Evolutionary conservation across 495 filamentous ascomycete species (phyloP), one percentile per base, ranked within the genome.

Genomic region (Lepraria neglecta): DNA sequence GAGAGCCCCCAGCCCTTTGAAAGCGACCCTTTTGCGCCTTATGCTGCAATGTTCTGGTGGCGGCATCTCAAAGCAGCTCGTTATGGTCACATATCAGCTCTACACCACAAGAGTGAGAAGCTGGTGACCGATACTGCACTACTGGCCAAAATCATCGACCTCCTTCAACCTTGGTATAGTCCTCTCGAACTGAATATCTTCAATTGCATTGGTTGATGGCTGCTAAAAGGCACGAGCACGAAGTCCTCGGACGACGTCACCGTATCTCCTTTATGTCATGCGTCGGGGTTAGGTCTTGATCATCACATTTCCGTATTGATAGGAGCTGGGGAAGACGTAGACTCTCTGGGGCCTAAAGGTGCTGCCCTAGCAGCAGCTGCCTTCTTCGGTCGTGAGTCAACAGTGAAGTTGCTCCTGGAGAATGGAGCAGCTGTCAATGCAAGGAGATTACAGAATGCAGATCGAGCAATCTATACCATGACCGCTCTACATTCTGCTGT

Each of bases 341-440:
- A 27, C 19, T 56, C 33, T 24, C 9, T 3, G 17, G 38, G 33
- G 19, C 30, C 9, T 42, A 0, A 33, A 5, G 53, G 53, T 19
- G 24, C 0, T 15, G 31, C 33, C 6, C 6, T 56, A 7, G 33
- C 15, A 2, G 17, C 7, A 11, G 53, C 53, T 17, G 53, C 38
- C 21, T 21, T 10, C 5, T 2, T 1, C 1, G 47, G 47, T 21
- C 27, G 24, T 28, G 4, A 15, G 17, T 51, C 35, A 6, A 56
- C 42, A 30, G 60, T 62, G 28, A 19, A 62, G 27, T 11, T 62
- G 15, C 51, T 62, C 5, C n/a, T 62, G 14, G 28, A 35, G 0
- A 30, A n/a, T 11, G 60, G 60, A 56, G 60, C 60, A 15, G 14
- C 57, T 46, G 51, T 62, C 11, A 9, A 61, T 61, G 24, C 19